A percentile compares a stretch with the other conserved stretches of the same genome.
phyloP scores from a whole-genome alignment of 1,284 basidiomycete species.

The Microstroma glucosiphilum region DNA sequence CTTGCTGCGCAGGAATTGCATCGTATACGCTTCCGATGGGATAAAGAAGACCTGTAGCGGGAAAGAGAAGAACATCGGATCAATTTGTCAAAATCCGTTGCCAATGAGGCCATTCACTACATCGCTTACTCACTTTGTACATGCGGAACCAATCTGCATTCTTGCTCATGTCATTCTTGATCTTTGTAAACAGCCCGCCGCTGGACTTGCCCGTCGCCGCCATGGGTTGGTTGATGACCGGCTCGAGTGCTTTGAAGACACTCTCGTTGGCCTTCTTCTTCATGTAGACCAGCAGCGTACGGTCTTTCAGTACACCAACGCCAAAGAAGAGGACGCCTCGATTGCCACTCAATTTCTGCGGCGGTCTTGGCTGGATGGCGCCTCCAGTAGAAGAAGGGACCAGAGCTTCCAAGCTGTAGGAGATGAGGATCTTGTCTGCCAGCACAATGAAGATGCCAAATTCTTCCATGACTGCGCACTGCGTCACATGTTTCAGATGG shows the following conservation, averaged over 20 bases:
- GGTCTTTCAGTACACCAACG: conserved; percentile 73
- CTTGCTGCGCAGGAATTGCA: conserved; percentile 83
- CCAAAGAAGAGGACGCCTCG: conserved; percentile 91
- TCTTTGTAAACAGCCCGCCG: conserved; percentile 61
- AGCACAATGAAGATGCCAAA: conserved; percentile 92
- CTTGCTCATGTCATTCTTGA: conserved; percentile 63
- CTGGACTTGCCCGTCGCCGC: conserved; percentile 64
- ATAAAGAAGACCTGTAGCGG: conserved; percentile 67
- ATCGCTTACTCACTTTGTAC: conserved; percentile 56
- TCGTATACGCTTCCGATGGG: conserved; percentile 76
- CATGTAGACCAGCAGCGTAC: conserved; percentile 88
- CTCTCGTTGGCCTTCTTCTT: conserved; percentile 86
- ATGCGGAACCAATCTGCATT: conserved; percentile 85
- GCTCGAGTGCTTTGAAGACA: conserved; percentile 87
- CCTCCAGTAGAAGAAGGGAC: conserved; percentile 72
- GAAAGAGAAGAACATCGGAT: background rate
- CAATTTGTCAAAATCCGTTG: background rate
- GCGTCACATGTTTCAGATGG: conserved; percentile 81
- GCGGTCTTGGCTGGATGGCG: conserved; percentile 52
- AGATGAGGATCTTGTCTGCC: conserved; percentile 67
- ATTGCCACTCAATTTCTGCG: conserved; percentile 78
- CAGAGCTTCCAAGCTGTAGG: conserved; percentile 86
- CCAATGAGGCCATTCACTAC: conserved; percentile 52
- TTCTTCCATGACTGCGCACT: conserved; percentile 87
- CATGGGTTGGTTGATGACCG: conserved; percentile 70